Percentiles rank a stretch among this genome's conserved stretches.
phyloP scores from a whole-genome alignment of 2,329 filamentous ascomycete species.

The Sclerotinia glacialis region DNA sequence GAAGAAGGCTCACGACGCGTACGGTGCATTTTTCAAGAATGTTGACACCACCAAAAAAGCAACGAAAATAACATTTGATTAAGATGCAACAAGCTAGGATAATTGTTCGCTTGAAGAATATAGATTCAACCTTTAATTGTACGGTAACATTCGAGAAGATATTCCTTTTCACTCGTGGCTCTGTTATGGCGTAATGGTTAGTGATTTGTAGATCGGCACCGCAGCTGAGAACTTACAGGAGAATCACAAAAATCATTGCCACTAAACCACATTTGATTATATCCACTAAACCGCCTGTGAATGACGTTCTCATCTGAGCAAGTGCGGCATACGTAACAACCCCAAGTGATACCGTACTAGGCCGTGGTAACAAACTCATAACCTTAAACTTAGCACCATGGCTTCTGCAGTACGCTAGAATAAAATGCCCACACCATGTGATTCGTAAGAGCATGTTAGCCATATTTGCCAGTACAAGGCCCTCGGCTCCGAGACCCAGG shows the following conservation, averaged over 20 bases:
- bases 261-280: conserved; percentile 49
- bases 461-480: conserved; percentile 81
- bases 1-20: conserved; percentile 95
- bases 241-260: conserved; percentile 51
- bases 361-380: conserved; percentile 45
- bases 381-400: conserved; percentile 46
- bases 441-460: conserved; percentile 89
- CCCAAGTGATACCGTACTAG: conserved; percentile 45
- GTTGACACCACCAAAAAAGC: conserved; percentile 78
- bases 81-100: conserved; percentile 19
- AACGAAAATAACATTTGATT: conserved; percentile 90
- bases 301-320: conserved; percentile 34
- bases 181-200: conserved; percentile 41
- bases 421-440: conserved; percentile 73
- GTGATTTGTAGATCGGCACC: conserved; percentile 11
- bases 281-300: conserved; percentile 37
- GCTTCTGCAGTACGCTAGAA: conserved; percentile 58
- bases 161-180: conserved; percentile 52
- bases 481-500: conserved; percentile 67
- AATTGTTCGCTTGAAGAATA: conserved; percentile 14
- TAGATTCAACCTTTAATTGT: conserved; percentile 42
- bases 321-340: conserved; percentile 47
- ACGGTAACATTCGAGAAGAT: conserved; percentile 51
- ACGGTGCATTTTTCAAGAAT: conserved; percentile 94
- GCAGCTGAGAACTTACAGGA: conserved; percentile 53